Conservation (phyloP, 495 filamentous ascomycete genomes). For the Hypoxylon perforatum region DNA sequence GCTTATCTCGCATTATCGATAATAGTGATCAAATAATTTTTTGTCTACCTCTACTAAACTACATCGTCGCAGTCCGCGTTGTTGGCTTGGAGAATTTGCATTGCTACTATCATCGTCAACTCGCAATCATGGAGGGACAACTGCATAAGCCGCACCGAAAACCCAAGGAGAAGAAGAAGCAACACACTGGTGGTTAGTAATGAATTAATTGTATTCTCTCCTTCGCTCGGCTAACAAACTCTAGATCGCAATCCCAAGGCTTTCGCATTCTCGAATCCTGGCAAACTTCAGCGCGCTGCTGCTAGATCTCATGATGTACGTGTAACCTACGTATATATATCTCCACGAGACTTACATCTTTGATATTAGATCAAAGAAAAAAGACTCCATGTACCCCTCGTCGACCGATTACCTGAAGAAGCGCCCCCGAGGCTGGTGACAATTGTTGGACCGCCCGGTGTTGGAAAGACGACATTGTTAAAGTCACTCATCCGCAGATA, state of each 20-base stretch:
- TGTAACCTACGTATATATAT: background rate
- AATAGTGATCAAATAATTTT: conserved; percentile 25
- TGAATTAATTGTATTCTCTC: conserved; percentile 8
- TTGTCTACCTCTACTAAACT: conserved; percentile 3
- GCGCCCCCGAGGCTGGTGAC: conserved; percentile 92
- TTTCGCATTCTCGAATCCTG: conserved; percentile 86
- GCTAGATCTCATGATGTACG: conserved; percentile 91
- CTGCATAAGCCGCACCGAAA: conserved; percentile 86
- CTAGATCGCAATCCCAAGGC: conserved; percentile 89
- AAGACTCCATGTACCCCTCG: conserved; percentile 91
- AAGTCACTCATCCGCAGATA: conserved; percentile 95
- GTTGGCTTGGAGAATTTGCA: conserved; percentile 3
- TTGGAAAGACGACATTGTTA: conserved; percentile 70
- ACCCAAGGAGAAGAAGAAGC: conserved; percentile 91
- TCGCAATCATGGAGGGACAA: conserved; percentile 77
- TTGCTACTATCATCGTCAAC: conserved; percentile 18
- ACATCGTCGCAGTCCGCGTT: conserved; percentile 1
- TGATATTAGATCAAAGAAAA: conserved; percentile 85
- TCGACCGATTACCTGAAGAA: conserved; percentile 94
- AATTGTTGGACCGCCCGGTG: conserved; percentile 93
- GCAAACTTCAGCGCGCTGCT: conserved; percentile 83
- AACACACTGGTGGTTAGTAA: conserved; percentile 61
- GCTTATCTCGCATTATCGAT: conserved; percentile 44
- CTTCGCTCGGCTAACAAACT: conserved; percentile 17
- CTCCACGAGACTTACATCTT: conserved; percentile 14